Evolutionary conservation across 2,329 filamentous ascomycete species (phyloP).

Genomic region (Tolypocladium capitatum): DNA sequence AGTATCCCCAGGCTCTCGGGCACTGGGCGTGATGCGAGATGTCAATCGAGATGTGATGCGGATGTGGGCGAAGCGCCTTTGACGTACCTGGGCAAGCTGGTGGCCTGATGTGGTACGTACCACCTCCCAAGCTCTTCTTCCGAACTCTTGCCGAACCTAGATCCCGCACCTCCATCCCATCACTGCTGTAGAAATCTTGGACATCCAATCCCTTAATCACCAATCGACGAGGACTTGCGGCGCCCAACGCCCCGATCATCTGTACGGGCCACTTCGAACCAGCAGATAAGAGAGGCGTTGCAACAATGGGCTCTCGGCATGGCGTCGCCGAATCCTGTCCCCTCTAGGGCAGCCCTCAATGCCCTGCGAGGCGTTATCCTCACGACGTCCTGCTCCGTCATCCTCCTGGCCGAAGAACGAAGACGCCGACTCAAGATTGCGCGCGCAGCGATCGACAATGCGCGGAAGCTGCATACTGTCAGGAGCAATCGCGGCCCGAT

Average conservation of each 20-base stretch:
- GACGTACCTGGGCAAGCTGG: not conserved
- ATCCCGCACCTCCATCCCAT: not conserved
- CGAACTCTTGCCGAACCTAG: not conserved
- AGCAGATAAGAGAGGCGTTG: not conserved
- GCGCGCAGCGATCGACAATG: slow-evolving; percentile 37
- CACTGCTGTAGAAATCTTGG: not conserved
- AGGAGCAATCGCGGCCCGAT: slow-evolving; percentile 17
- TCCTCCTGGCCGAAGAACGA: slow-evolving; percentile 41
- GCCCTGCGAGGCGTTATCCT: slow-evolving; percentile 41
- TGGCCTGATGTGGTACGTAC: not conserved
- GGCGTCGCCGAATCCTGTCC: slow-evolving; percentile 33
- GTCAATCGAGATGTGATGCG: too few relatives aligned
- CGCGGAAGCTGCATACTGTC: slow-evolving; percentile 32
- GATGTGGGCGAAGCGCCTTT: too few relatives aligned
- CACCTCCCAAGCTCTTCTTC: not conserved
- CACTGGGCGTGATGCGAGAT: too few relatives aligned
- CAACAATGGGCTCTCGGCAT: slow-evolving; percentile 22
- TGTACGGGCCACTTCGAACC: not conserved
- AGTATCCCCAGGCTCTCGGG: too few relatives aligned
- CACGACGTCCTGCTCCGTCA: slow-evolving; percentile 43
- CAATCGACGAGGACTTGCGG: not conserved
- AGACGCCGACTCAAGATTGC: slow-evolving; percentile 39
- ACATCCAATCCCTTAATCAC: not conserved
- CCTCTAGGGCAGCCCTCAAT: slow-evolving; percentile 41
- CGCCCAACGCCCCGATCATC: not conserved